phyloP scores from a whole-genome alignment of 352 stramenopile species.

The Pythium dissotocum region DNA sequence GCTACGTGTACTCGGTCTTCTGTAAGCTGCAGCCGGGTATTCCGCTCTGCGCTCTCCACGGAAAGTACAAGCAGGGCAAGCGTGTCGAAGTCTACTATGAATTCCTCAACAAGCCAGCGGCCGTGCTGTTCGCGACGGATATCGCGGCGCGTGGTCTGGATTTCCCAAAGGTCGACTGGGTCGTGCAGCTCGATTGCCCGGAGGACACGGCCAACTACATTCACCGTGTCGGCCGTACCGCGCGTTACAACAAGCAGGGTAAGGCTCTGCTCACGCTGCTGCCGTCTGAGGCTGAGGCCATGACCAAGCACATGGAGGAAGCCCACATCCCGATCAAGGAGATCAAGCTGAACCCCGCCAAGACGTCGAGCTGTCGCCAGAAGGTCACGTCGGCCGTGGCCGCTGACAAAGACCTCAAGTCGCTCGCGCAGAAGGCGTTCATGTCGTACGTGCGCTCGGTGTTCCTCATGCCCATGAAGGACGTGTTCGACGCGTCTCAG shows the following conservation, averaged over 20 bases:
- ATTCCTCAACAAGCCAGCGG: conserved; percentile 93
- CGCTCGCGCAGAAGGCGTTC: conserved; percentile 97
- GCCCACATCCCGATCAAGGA: conserved; percentile 96
- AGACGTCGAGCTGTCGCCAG: conserved; percentile 92
- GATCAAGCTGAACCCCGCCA: conserved; percentile 96
- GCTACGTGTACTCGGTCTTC: conserved; percentile 95
- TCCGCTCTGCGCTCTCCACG: conserved; percentile 96
- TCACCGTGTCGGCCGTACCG: conserved; percentile 96
- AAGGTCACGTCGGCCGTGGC: conserved; percentile 93
- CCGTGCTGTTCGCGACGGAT: conserved; percentile 98
- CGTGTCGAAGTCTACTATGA: conserved; percentile 99
- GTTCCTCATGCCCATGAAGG: conserved; percentile 94
- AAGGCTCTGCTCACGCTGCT: conserved; percentile 93
- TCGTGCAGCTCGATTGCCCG: conserved; percentile 96
- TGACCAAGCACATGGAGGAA: conserved; percentile 86
- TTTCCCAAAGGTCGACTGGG: conserved; percentile 99
- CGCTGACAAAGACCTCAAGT: conserved; percentile 93
- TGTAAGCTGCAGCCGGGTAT: conserved; percentile 97
- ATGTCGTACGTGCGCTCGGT: conserved; percentile 97
- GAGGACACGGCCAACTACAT: conserved; percentile 99
- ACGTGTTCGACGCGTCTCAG: conserved; percentile 92
- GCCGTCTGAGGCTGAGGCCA: conserved; percentile 89
- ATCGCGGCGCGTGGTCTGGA: conserved; percentile 97
- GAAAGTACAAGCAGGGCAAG: conserved; percentile 98
- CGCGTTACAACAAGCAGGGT: conserved; percentile 94